Evolutionary conservation across 176 grass and related monocot genomes (phyloP).

Genomic region (Rhynchospora tenuis): DNA sequence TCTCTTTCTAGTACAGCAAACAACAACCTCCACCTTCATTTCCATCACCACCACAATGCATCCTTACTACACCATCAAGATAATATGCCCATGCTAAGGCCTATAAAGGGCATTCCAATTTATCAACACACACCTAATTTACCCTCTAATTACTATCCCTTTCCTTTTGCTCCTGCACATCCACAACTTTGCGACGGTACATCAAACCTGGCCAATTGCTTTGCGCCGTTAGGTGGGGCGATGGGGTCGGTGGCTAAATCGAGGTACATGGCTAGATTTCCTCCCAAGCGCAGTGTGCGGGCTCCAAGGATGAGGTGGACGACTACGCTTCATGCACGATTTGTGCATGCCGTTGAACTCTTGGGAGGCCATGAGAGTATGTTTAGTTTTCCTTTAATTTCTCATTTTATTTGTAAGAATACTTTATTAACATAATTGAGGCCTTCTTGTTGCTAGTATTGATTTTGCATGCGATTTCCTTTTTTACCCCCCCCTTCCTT

Average conservation of each 20-base stretch:
- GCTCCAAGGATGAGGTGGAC: constrained; percentile 54
- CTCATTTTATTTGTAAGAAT: background rate
- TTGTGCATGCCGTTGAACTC: constrained; percentile 47
- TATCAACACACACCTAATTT: constrained; percentile 15
- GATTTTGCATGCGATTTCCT: background rate
- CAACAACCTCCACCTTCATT: constrained; percentile 12
- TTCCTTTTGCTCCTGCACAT: constrained; percentile 16
- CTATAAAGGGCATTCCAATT: constrained; percentile 22
- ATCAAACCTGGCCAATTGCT: background rate
- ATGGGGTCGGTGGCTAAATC: background rate
- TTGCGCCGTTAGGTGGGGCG: background rate
- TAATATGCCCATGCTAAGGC: background rate
- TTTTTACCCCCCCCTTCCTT: background rate
- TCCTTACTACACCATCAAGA: constrained; percentile 22
- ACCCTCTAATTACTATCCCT: constrained; percentile 14
- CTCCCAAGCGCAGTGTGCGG: constrained; percentile 27
- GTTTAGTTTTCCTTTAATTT: background rate
- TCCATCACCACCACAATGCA: constrained; percentile 14
- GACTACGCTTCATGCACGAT: constrained; percentile 38
- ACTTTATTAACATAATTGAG: background rate
- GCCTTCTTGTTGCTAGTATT: background rate
- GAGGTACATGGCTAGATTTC: constrained; percentile 25
- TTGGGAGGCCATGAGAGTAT: constrained; percentile 49
- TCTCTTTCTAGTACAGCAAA: background rate
- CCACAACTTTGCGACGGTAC: background rate